A percentile compares a stretch with the other conserved stretches of the same genome.
These are phyloP conservation scores for Boletus fagicola DNA, from an alignment of 768 basidiomycete genomes.

Conservation along the genomic window DNA sequence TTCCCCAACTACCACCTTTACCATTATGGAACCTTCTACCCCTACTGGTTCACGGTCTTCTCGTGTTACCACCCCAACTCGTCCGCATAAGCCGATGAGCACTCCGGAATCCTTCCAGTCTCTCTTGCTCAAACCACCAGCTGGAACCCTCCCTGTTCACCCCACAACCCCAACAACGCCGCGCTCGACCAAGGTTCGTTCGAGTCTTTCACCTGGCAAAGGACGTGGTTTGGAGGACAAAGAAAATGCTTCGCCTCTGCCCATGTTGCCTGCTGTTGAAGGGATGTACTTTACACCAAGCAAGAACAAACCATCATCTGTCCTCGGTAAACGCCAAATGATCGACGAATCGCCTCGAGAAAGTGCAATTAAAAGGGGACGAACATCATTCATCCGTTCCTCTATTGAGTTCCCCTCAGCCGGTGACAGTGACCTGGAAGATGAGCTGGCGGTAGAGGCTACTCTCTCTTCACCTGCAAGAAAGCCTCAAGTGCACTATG, in stretches of 20 bases:
- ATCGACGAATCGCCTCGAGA: conserved; percentile 37
- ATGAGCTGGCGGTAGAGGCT: conserved; percentile 28
- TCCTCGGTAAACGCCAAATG: conserved; percentile 46
- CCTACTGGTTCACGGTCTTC: conserved; percentile 23
- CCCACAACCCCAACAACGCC: conserved; percentile 35
- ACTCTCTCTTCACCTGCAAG: conserved; percentile 21
- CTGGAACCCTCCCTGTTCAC: conserved; percentile 27
- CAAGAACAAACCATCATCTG: conserved; percentile 19
- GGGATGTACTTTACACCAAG: conserved; percentile 41
- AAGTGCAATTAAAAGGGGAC: conserved; percentile 26
- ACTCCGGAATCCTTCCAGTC: conserved; percentile 35
- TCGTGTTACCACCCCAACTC: conserved; percentile 34
- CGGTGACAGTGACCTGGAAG: conserved; percentile 30
- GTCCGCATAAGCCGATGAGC: conserved; percentile 36
- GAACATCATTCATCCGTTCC: conserved; percentile 31
- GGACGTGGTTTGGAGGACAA: conserved; percentile 46
- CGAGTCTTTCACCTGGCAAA: conserved; percentile 37
- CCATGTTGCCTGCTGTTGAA: conserved; percentile 42
- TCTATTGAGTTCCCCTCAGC: conserved; percentile 29
- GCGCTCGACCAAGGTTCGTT: conserved; percentile 22
- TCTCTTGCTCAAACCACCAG: conserved; percentile 27
- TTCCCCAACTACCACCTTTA: conserved; percentile 3
- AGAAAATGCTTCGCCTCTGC: conserved; percentile 55
- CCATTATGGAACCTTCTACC: conserved; percentile 26
- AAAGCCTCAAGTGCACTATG: conserved; percentile 4